A percentile compares a stretch with the other conserved stretches of the same genome.
phyloP scores from a whole-genome alignment of 2,329 filamentous ascomycete genomes.

The Cladosporium sp. region DNA sequence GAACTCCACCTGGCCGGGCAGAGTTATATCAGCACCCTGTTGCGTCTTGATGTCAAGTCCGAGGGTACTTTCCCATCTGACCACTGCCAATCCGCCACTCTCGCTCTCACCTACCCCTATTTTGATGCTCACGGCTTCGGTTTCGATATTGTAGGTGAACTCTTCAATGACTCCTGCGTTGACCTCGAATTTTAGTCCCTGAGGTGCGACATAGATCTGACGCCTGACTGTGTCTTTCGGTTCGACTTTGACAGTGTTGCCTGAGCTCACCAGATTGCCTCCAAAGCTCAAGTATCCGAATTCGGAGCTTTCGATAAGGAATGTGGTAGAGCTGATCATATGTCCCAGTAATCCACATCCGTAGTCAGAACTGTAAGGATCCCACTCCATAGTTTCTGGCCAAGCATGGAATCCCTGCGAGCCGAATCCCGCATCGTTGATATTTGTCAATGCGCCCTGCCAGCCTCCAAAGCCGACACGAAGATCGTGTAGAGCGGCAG shows the following conservation, averaged over 20 bases:
- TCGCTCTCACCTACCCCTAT: slow-evolving; percentile 8
- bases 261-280: slow-evolving; percentile 42
- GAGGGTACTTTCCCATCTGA: slow-evolving; percentile 17
- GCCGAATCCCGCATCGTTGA: slow-evolving; percentile 57
- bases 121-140: slow-evolving; percentile 32
- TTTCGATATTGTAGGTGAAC: slow-evolving; percentile 40
- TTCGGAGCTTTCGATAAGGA: slow-evolving; percentile 49
- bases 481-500: slow-evolving; percentile 52
- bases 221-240: slow-evolving; percentile 52
- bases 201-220: slow-evolving; percentile 52
- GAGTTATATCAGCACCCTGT: not conserved
- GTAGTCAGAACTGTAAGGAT: slow-evolving; percentile 61
- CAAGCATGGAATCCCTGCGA: slow-evolving; percentile 60
- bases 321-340: slow-evolving; percentile 53
- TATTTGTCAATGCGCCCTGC: slow-evolving; percentile 57
- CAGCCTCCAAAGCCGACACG: slow-evolving; percentile 59
- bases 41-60: not conserved
- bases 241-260: slow-evolving; percentile 39
- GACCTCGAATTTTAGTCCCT: slow-evolving; percentile 46
- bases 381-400: slow-evolving; percentile 59
- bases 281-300: slow-evolving; percentile 56
- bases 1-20: not conserved
- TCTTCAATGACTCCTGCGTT: slow-evolving; percentile 49
- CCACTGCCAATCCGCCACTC: slow-evolving; percentile 9
- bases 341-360: slow-evolving; percentile 58